Conservation (phyloP, 306 rosid genomes). For the Glycine soja region DNA sequence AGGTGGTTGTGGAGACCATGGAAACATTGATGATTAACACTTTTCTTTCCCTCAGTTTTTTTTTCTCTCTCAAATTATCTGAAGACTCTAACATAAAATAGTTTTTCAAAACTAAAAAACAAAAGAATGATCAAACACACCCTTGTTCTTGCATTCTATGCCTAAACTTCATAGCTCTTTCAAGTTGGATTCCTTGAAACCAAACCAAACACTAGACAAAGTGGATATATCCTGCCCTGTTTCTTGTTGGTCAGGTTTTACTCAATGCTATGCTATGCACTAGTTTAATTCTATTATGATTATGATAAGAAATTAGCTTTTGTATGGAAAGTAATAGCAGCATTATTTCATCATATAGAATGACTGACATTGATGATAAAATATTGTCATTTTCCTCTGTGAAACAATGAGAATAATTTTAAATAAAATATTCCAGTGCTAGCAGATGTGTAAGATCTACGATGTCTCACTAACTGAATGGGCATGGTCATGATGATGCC, state of each 20-base stretch:
- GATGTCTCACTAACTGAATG: not conserved
- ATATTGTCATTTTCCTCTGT: not conserved
- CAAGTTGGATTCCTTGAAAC: not conserved
- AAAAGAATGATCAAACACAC: not conserved
- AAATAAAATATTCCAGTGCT: not conserved
- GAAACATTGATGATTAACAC: not conserved
- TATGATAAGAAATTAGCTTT: not conserved
- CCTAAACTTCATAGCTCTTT: constrained; percentile 1
- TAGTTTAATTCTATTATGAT: not conserved
- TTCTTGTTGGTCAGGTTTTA: not conserved
- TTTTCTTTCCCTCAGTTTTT: no score
- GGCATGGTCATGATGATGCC: not conserved
- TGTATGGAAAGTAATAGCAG: not conserved
- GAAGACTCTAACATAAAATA: no score
- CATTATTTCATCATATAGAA: not conserved
- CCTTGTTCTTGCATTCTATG: not conserved
- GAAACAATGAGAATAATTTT: not conserved
- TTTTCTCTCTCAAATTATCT: no score
- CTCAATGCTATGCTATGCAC: not conserved
- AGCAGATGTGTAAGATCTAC: not conserved
- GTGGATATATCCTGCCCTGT: not conserved
- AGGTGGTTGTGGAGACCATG: not conserved
- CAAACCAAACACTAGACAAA: not conserved
- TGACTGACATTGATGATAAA: not conserved
- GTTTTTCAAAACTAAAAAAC: not conserved